Evolutionary conservation across 305 asterid genomes (phyloP).

Genomic region (Plantago rigida): DNA sequence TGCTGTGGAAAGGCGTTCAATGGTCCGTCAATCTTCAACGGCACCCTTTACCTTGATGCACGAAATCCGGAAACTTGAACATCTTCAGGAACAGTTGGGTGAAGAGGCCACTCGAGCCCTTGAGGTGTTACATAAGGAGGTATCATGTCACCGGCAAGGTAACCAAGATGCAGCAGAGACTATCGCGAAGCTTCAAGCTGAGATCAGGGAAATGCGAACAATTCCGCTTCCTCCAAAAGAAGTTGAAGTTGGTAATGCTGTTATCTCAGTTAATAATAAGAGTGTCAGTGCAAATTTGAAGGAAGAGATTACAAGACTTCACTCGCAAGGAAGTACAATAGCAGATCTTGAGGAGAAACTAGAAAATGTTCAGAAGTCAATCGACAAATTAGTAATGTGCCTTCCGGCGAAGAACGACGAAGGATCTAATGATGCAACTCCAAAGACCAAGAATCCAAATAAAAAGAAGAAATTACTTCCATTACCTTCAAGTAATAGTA

Average conservation of each 20-base stretch:
- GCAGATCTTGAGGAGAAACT: slow-evolving; percentile 91
- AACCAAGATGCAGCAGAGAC: slow-evolving; percentile 98
- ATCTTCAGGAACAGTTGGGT: slow-evolving; percentile 93
- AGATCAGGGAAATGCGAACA: slow-evolving; percentile 73
- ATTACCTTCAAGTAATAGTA: slow-evolving; percentile 60
- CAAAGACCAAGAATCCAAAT: slow-evolving; percentile 50
- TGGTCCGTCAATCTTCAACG: slow-evolving; percentile 88
- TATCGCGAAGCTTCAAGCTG: slow-evolving; percentile 84
- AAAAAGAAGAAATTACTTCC: slow-evolving; percentile 72
- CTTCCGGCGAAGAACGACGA: slow-evolving; percentile 64
- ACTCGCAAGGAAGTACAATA: slow-evolving; percentile 89
- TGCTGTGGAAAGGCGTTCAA: slow-evolving; percentile 53
- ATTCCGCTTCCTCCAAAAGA: slow-evolving; percentile 45
- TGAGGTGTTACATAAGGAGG: slow-evolving; percentile 91
- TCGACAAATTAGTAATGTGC: slow-evolving; percentile 77
- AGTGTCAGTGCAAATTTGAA: slow-evolving; percentile 88
- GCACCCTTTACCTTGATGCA: slow-evolving; percentile 90
- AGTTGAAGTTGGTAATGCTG: slow-evolving; percentile 41
- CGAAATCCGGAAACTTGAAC: slow-evolving; percentile 86
- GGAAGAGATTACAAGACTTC: slow-evolving; percentile 90
- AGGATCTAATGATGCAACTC: slow-evolving; percentile 35
- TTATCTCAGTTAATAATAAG: slow-evolving; percentile 56
- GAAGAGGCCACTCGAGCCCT: slow-evolving; percentile 90
- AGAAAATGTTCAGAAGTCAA: slow-evolving; percentile 88
- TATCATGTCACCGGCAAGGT: slow-evolving; percentile 78